Conservation (phyloP, 352 stramenopile species). For the Albugo candida region DNA sequence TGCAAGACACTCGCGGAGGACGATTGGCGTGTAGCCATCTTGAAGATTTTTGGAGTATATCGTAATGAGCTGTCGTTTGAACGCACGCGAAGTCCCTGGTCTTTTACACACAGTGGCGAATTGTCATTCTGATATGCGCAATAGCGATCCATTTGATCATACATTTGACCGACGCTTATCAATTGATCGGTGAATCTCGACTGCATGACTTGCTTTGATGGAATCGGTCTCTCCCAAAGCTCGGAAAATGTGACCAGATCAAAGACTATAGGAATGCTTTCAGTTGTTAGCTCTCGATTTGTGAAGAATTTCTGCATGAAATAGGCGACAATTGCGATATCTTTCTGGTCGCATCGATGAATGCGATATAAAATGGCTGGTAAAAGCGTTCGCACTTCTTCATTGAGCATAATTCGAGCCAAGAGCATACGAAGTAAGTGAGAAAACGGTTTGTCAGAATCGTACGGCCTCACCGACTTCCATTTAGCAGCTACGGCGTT, state of each 20-base stretch:
- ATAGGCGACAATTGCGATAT: slow-evolving; percentile 18
- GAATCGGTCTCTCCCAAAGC: slow-evolving; percentile 40
- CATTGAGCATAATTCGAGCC: slow-evolving; percentile 23
- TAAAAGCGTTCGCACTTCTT: slow-evolving; percentile 31
- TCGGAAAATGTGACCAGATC: slow-evolving; percentile 53
- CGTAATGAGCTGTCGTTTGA: neutral
- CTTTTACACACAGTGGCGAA: slow-evolving; percentile 14
- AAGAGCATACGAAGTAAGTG: slow-evolving; percentile 26
- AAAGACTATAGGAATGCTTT: slow-evolving; percentile 21
- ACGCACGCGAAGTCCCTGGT: slow-evolving; percentile 3
- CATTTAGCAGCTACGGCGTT: no score
- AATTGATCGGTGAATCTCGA: slow-evolving; percentile 21
- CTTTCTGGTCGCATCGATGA: slow-evolving; percentile 22
- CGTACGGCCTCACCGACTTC: neutral
- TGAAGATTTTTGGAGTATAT: slow-evolving; percentile 13
- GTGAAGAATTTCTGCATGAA: slow-evolving; percentile 14
- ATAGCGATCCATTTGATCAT: slow-evolving; percentile 26
- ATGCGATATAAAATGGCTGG: slow-evolving; percentile 36
- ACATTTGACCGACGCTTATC: slow-evolving; percentile 24
- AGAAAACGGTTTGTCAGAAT: slow-evolving; percentile 14
- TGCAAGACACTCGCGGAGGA: slow-evolving; percentile 27
- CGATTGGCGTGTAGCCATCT: slow-evolving; percentile 13
- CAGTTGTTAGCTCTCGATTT: neutral
- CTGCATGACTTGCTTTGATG: slow-evolving; percentile 19
- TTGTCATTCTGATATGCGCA: slow-evolving; percentile 35